Conservation (phyloP, 2,329 filamentous ascomycete species). For the Gnomoniopsis smithogilvyi region DNA sequence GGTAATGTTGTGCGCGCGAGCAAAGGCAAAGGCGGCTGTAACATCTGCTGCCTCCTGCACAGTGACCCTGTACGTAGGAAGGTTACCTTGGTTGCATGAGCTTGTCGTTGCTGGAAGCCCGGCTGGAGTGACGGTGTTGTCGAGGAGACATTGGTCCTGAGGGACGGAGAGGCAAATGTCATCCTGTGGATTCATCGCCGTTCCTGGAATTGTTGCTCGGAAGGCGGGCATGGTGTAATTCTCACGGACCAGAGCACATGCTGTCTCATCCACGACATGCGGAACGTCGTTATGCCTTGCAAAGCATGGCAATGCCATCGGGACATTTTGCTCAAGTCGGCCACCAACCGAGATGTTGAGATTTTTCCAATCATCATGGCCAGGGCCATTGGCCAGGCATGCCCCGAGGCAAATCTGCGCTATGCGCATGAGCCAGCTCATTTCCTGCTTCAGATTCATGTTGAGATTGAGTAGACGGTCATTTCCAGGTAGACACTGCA, state of each 20-base stretch:
- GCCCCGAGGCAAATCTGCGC: neutral
- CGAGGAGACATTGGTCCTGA: constrained; percentile 26
- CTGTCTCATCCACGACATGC: constrained; percentile 16
- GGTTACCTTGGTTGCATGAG: constrained; percentile 26
- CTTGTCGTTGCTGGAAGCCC: constrained; percentile 17
- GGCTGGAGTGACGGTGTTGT: constrained; percentile 22
- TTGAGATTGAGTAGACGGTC: neutral
- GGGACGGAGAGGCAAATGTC: constrained; percentile 26
- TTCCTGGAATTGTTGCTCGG: constrained; percentile 21
- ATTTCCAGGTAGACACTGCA: neutral
- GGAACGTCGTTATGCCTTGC: constrained; percentile 24
- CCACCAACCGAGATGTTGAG: neutral
- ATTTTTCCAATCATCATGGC: neutral
- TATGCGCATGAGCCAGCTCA: neutral
- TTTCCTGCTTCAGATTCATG: neutral
- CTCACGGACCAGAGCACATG: constrained; percentile 22
- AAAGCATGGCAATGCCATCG: constrained; percentile 27
- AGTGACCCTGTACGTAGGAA: constrained; percentile 24
- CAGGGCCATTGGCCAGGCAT: neutral
- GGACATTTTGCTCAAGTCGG: neutral
- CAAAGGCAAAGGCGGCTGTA: constrained; percentile 19
- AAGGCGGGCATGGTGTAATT: constrained; percentile 26
- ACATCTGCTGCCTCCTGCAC: constrained; percentile 21
- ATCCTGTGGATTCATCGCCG: constrained; percentile 26
- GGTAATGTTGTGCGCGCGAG: constrained; percentile 22